Evolutionary conservation across 2,329 filamentous ascomycete genomes (phyloP), one percentile per base, ranked within the genome.

Genomic region (Coniosporium tulheliwenetii): DNA sequence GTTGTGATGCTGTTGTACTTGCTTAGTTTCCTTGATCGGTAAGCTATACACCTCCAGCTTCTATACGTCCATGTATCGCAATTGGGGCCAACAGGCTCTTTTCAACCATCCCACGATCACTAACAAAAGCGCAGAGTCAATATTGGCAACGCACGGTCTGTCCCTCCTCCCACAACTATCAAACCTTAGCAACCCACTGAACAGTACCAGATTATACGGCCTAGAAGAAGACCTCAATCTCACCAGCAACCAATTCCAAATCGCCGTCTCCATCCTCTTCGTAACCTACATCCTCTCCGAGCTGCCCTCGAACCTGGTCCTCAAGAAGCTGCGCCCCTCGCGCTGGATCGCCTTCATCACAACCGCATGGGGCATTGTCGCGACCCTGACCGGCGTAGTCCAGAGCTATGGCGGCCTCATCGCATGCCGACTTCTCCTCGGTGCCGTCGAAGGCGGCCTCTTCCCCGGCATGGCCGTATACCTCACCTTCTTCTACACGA

Each of bases 401-500:
- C 64, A 78, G 34, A 77, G 65, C 45, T 85, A 79, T 51, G 73
- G 66, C 36, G 67, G 72, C 2, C 63, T 87, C 3, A 61, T 86
- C n/a, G 79, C 72, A 5, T 78, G 76, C 46, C 76, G 81, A 5
- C 53, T 86, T 0, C 60, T 85, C 10, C 70, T 86, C 0, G 81
- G 81, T 5, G 65, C 71, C 5, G 68, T 83, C 33, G 80, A 84
- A 58, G 79, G 79, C 0, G 80, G 79, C 0, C 61, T 84, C 0
- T 83, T 84, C 47, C 80, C 81, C 0, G 79, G 80, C 0, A 60
- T 81, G 47, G 77, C 73, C 5, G 60, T 80, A 13, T 84, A 84
- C 48, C 66, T 86, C 13, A 85, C 81, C 0, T 71, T 85, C 47
- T 85, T 84, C 64, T 86, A 86, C 61, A 81, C 75, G 37, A 81